Conservation (phyloP, 2,329 filamentous ascomycete genomes). For the Anisogramma anomala region DNA sequence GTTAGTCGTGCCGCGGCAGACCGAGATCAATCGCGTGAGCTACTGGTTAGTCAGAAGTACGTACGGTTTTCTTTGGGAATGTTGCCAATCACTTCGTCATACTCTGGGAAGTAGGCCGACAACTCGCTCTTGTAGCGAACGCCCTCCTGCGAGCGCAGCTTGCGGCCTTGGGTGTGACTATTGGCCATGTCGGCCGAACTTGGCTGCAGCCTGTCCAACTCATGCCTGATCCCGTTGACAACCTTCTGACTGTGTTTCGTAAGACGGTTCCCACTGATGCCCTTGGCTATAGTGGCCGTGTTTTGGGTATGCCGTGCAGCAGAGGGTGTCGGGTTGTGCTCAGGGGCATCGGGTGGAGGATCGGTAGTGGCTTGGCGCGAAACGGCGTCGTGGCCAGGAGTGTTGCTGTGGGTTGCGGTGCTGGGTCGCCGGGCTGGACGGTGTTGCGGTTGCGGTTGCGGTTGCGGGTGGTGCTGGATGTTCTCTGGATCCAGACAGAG, state of each 20-base stretch:
- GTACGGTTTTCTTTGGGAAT: slow-evolving; percentile 67
- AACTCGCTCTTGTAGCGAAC: slow-evolving; percentile 84
- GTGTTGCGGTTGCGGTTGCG: no score
- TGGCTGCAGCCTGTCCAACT: slow-evolving; percentile 45
- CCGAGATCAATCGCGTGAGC: not conserved
- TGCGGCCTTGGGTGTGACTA: slow-evolving; percentile 47
- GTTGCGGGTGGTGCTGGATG: slow-evolving; percentile 11
- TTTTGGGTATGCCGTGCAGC: slow-evolving; percentile 14
- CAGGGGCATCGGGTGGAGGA: slow-evolving; percentile 7
- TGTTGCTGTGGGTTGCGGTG: slow-evolving; percentile 19
- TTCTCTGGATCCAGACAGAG: slow-evolving; percentile 11
- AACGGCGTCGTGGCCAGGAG: slow-evolving; percentile 18
- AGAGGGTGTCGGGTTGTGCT: slow-evolving; percentile 2
- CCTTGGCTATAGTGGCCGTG: slow-evolving; percentile 15
- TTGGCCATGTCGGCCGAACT: slow-evolving; percentile 35
- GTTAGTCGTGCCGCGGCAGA: slow-evolving; percentile 6
- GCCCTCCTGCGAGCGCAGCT: slow-evolving; percentile 76
- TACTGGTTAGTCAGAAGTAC: slow-evolving; percentile 20
- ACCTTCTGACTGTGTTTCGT: slow-evolving; percentile 47
- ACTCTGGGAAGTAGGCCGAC: slow-evolving; percentile 82
- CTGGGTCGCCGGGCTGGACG: slow-evolving; percentile 15
- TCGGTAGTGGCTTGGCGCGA: slow-evolving; percentile 9
- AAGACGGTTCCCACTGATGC: slow-evolving; percentile 17
- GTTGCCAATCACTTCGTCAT: slow-evolving; percentile 86
- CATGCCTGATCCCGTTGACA: slow-evolving; percentile 50